These are phyloP conservation scores for Vigna angularis DNA, from an alignment of 306 rosid genomes.

Conservation along the genomic window DNA sequence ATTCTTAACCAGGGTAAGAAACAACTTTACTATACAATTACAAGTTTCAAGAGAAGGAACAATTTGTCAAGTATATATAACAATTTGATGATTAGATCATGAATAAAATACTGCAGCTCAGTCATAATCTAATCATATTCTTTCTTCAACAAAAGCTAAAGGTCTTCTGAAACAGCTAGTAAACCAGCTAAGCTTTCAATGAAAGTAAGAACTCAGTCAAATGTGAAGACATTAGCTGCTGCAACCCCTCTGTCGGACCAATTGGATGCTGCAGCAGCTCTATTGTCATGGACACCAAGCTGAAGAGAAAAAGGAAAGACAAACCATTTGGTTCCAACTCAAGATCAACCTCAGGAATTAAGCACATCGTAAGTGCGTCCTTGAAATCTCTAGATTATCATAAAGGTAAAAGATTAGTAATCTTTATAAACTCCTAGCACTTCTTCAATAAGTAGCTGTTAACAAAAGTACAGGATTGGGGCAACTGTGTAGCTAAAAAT, in stretches of 20 bases:
- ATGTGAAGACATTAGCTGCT: slow-evolving; percentile 48
- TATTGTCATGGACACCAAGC: slow-evolving; percentile 61
- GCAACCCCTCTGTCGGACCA: slow-evolving; percentile 57
- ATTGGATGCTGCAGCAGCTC: slow-evolving; percentile 57
- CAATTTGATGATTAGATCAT: too few relatives aligned
- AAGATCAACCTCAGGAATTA: slow-evolving; percentile 73
- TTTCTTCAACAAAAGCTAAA: slow-evolving; percentile 16
- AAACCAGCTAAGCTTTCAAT: slow-evolving; percentile 22
- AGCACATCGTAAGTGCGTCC: slow-evolving; percentile 80
- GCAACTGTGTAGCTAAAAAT: background rate
- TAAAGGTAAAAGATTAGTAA: slow-evolving; percentile 35
- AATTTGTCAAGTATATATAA: too few relatives aligned
- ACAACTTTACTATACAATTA: background rate
- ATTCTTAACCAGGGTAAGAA: background rate
- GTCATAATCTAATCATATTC: background rate
- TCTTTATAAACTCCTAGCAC: slow-evolving; percentile 31
- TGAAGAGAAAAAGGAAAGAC: background rate
- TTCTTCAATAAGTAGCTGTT: slow-evolving; percentile 17
- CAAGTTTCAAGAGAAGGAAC: too few relatives aligned
- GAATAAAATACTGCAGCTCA: too few relatives aligned
- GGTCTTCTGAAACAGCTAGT: slow-evolving; percentile 25
- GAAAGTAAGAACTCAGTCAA: slow-evolving; percentile 21
- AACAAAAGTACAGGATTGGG: slow-evolving; percentile 23
- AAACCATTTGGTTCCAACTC: slow-evolving; percentile 61
- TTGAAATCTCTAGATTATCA: slow-evolving; percentile 76